Percentiles rank a stretch among this genome's conserved stretches.
These are phyloP conservation scores for Coemansia umbellata DNA, from an alignment of 192 early-diverging fungal genomes.

Conservation along the genomic window DNA sequence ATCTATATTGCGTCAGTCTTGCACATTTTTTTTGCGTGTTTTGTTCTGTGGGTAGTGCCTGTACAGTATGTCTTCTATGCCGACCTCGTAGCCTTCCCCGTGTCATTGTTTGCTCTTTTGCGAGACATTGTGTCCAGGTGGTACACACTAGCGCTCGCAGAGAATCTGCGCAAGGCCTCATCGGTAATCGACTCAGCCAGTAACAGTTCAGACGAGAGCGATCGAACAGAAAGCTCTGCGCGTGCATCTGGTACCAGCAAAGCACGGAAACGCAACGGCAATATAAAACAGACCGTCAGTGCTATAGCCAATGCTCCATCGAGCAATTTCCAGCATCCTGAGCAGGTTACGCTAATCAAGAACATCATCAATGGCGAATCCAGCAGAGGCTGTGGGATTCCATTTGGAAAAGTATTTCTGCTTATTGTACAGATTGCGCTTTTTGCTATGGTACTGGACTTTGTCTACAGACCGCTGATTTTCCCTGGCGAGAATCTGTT, in stretches of 20 bases:
- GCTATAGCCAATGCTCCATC: not conserved
- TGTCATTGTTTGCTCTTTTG: constrained; percentile 25
- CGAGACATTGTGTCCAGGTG: constrained; percentile 28
- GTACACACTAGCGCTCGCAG: constrained; percentile 4
- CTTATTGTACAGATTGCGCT: constrained; percentile 22
- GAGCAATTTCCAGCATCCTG: not conserved
- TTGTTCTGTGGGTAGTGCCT: constrained; percentile 43
- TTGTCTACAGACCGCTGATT: constrained; percentile 45
- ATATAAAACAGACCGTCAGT: not conserved
- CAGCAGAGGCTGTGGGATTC: not conserved
- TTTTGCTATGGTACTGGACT: constrained; percentile 47
- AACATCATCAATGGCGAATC: not conserved
- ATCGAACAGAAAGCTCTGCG: not conserved
- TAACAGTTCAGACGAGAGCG: not conserved
- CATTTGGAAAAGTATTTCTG: constrained; percentile 7
- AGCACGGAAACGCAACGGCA: not conserved
- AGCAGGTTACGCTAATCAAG: not conserved
- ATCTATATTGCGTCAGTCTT: constrained; percentile 20
- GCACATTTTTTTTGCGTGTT: constrained; percentile 32
- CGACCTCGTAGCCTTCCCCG: constrained; percentile 45
- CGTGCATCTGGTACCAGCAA: not conserved
- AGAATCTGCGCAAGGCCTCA: not conserved
- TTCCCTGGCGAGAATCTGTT: constrained; percentile 22
- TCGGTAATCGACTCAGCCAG: not conserved
- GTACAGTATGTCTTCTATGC: constrained; percentile 22